Evolutionary conservation across 805 yeast species (phyloP), one percentile per base, ranked within the genome.

Genomic region (Saccharomyces paradoxus): DNA sequence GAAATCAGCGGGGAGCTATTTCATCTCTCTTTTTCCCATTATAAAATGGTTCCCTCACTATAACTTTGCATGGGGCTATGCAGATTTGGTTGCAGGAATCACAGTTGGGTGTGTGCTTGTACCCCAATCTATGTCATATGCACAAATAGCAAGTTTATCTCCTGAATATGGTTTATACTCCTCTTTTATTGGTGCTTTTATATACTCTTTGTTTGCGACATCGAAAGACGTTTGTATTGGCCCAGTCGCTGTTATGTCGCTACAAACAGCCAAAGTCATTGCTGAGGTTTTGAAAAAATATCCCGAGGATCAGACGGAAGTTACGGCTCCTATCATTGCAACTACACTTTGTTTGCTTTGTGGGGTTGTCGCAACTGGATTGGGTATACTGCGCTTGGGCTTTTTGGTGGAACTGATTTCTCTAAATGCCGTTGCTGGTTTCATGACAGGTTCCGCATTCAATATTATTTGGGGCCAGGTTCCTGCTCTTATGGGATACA

Each of bases 41-140:
- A 68, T 81, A 9, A 73, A 77, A 21, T 91, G 97, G 97, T 81
- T 90, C 49, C 79, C 84, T 53, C 88, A 89, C 66, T 91, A 91
- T 72, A 91, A 91, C 66, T 63, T 76, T 12, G 77, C 79, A 29
- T 91, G 97, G 97, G 72, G 85, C 13, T 81, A 82, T 55, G 81
- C 89, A 31, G 97, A 91, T 71, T 70, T 91, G 58, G 83, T 90
- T 54, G 96, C 97, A 1, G 97, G 97, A 68, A 78, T 91, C 56
- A 89, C 97, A 1, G 96, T 91, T 21, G 97, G 97, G 48, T 83
- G 87, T 57, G 97, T 91, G n/a, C 78, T 90, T 60, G 96, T 91
- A 28, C 97, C 97, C 4, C 97, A 91, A 71, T 84, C 94, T 2
- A 91, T 91, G 97, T 90, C 97, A 0, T 91, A 91, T 67, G 97